These are phyloP conservation scores for Bipolaris bicolor DNA, from an alignment of 2,329 filamentous ascomycete genomes.

Conservation along the genomic window DNA sequence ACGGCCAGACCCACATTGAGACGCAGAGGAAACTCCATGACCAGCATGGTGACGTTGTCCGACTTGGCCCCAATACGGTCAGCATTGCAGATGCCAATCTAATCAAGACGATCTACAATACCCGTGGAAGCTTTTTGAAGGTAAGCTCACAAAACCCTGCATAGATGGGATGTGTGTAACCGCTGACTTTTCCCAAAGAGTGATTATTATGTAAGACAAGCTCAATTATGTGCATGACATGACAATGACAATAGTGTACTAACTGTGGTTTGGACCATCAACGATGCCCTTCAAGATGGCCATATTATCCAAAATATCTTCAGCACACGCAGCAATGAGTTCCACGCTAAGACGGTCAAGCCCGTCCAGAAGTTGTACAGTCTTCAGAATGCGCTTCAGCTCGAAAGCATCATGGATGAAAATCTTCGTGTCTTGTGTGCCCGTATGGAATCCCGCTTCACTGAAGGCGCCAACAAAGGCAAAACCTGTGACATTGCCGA, in stretches of 20 bases:
- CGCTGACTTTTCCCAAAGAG: slow-evolving; percentile 24
- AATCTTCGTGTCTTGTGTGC: slow-evolving; percentile 29
- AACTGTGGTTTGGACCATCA: slow-evolving; percentile 19
- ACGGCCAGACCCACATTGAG: slow-evolving; percentile 37
- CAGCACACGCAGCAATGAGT: slow-evolving; percentile 41
- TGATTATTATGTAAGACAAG: slow-evolving; percentile 33
- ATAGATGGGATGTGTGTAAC: not conserved
- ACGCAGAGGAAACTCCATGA: slow-evolving; percentile 39
- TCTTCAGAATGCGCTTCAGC: slow-evolving; percentile 31
- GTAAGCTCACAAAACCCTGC: slow-evolving; percentile 13
- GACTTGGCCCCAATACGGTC: slow-evolving; percentile 40
- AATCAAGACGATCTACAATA: slow-evolving; percentile 44
- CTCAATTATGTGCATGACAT: not conserved
- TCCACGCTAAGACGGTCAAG: slow-evolving; percentile 31
- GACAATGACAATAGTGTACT: not conserved
- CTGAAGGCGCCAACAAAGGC: slow-evolving; percentile 29
- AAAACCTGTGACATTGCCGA: slow-evolving; percentile 42
- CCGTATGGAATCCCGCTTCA: slow-evolving; percentile 37
- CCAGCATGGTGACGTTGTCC: slow-evolving; percentile 38
- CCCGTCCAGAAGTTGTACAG: slow-evolving; percentile 43
- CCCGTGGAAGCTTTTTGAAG: slow-evolving; percentile 42
- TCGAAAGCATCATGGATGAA: slow-evolving; percentile 38
- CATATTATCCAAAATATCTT: slow-evolving; percentile 42
- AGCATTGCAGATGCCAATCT: slow-evolving; percentile 37
- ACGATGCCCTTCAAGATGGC: slow-evolving; percentile 42